These are phyloP conservation scores for Pichia sp. DNA, from an alignment of 1,139 yeast genomes.

Conservation along the genomic window DNA sequence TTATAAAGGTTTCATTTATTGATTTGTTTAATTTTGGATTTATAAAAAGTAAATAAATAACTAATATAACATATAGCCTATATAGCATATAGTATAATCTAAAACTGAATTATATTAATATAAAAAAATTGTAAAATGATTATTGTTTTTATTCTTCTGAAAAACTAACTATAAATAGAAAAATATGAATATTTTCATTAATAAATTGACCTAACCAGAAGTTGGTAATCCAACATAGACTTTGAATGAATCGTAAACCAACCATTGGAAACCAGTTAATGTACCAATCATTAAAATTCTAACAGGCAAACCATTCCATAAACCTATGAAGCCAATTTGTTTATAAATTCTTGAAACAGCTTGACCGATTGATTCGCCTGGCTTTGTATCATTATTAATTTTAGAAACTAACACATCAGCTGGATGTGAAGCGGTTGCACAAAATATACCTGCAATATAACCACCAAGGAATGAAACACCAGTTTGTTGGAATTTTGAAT, in stretches of 20 bases:
- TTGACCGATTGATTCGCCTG: slow-evolving; percentile 58
- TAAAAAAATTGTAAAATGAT: no score
- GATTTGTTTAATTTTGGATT: no score
- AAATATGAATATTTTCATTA: no score
- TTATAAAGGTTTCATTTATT: no score
- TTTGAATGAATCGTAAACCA: slow-evolving; percentile 90
- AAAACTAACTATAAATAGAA: no score
- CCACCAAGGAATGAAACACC: slow-evolving; percentile 94
- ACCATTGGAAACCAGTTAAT: slow-evolving; percentile 94
- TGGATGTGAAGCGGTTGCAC: slow-evolving; percentile 93
- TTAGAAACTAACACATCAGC: slow-evolving; percentile 97
- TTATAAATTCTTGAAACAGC: slow-evolving; percentile 71
- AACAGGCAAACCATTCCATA: slow-evolving; percentile 92
- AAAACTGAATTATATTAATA: no score
- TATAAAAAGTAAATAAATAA: no score
- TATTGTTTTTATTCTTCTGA: no score
- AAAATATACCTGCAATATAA: slow-evolving; percentile 91
- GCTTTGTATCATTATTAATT: slow-evolving; percentile 67
- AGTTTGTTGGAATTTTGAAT: slow-evolving; percentile 64
- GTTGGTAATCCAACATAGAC: slow-evolving; percentile 89
- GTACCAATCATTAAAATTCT: slow-evolving; percentile 97
- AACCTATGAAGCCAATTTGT: slow-evolving; percentile 79
- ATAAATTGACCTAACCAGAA: slow-evolving; percentile 43
- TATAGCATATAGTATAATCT: no score
- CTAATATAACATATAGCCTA: no score